Conservation (phyloP, 2,329 filamentous ascomycete genomes). For the Colletotrichum euphorbiae region DNA sequence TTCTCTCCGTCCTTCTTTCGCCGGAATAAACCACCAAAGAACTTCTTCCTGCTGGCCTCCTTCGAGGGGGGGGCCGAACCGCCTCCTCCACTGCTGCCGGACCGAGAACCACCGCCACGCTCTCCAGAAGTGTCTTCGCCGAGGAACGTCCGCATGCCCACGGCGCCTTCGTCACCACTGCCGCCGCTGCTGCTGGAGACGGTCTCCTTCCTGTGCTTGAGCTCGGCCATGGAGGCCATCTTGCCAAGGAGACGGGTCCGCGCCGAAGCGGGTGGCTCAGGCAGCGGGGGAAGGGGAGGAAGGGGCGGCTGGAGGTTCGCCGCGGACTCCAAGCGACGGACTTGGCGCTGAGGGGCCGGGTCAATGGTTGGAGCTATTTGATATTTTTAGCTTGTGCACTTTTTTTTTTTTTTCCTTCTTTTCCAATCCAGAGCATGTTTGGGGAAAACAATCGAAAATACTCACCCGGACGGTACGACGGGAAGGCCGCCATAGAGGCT, state of each 20-base stretch:
- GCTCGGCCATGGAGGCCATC: constrained; percentile 31
- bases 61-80: background rate
- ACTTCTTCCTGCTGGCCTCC: constrained; percentile 26
- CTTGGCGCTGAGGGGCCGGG: background rate
- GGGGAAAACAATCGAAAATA: background rate
- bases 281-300: background rate
- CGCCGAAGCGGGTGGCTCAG: background rate
- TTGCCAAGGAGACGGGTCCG: constrained; percentile 17
- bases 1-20: constrained; percentile 27
- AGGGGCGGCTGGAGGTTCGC: background rate
- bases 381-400: background rate
- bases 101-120: background rate
- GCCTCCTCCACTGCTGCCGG: background rate
- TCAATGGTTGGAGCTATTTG: constrained; percentile 3
- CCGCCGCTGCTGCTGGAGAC: constrained; percentile 1
- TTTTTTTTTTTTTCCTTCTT: background rate
- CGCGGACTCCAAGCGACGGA: background rate
- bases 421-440: no score
- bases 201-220: constrained; percentile 23
- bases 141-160: constrained; percentile 33
- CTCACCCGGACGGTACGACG: constrained; percentile 22
- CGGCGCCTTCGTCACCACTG: constrained; percentile 19
- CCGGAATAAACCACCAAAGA: constrained; percentile 29
- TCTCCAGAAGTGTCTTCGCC: background rate
- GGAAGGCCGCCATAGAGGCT: constrained; percentile 13